Conservation (phyloP, 139 green algal genomes). For the Tetradesmus lagerheimii region DNA sequence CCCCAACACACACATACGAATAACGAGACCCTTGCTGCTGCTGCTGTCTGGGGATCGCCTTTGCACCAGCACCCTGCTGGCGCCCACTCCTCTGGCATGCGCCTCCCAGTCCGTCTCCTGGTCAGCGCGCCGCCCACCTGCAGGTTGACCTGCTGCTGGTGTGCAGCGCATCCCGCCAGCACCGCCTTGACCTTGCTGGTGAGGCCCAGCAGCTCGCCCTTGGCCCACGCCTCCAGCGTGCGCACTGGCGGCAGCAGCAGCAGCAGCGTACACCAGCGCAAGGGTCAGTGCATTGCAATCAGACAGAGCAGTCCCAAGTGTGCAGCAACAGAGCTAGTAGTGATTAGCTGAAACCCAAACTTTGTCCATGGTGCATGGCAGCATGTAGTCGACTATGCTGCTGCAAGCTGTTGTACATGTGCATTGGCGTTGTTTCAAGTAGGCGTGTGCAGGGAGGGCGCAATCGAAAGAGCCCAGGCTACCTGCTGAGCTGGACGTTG, state of each 20-base stretch:
- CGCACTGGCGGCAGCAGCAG: not conserved
- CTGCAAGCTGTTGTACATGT: not conserved
- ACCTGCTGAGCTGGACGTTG: slow-evolving; percentile 30
- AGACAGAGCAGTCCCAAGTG: not conserved
- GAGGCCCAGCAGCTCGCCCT: slow-evolving; percentile 16
- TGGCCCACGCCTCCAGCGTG: slow-evolving; percentile 1
- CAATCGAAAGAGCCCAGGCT: not conserved
- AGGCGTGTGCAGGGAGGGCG: too few relatives aligned
- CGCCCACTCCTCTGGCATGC: not conserved
- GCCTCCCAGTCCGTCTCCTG: not conserved
- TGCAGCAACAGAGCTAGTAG: not conserved
- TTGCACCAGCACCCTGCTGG: too few relatives aligned
- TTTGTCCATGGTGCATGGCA: not conserved
- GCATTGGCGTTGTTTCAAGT: too few relatives aligned
- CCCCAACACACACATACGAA: too few relatives aligned
- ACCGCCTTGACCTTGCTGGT: slow-evolving; percentile 21
- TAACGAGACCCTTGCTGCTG: too few relatives aligned
- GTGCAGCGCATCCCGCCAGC: not conserved
- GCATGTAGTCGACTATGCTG: not conserved
- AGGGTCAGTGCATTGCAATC: too few relatives aligned
- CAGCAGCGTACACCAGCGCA: not conserved
- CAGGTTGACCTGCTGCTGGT: slow-evolving; percentile 44
- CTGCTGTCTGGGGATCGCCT: too few relatives aligned
- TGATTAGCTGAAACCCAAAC: too few relatives aligned
- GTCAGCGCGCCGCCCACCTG: slow-evolving; percentile 2